phyloP scores from a whole-genome alignment of 768 basidiomycete species.

The Strobilomyces echinocephalus region DNA sequence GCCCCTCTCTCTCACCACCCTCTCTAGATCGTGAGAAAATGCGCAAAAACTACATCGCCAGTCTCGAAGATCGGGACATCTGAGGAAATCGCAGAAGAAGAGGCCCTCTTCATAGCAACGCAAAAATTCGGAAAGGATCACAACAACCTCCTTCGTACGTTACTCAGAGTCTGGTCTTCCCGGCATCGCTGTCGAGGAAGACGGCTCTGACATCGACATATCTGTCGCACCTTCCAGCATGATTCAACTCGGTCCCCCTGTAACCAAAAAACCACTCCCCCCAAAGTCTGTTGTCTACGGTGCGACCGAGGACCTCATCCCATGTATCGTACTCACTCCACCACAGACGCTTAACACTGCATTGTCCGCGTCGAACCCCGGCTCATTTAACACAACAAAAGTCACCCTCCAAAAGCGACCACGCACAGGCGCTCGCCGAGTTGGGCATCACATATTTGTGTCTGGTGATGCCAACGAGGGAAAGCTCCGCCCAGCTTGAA shows the following conservation, averaged over 20 bases:
- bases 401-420: slow-evolving; percentile 68
- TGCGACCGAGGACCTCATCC: slow-evolving; percentile 23
- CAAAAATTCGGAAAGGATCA: slow-evolving; percentile 82
- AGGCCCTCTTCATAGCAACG: slow-evolving; percentile 87
- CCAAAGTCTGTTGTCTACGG: slow-evolving; percentile 59
- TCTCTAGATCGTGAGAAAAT: slow-evolving; percentile 74
- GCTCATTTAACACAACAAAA: slow-evolving; percentile 48
- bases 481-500: slow-evolving; percentile 72
- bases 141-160: slow-evolving; percentile 77
- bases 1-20: background rate
- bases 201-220: slow-evolving; percentile 35
- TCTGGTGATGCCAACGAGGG: slow-evolving; percentile 94
- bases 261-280: slow-evolving; percentile 37
- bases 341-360: slow-evolving; percentile 62
- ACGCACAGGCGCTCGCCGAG: slow-evolving; percentile 67
- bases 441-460: slow-evolving; percentile 66
- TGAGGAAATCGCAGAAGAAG: slow-evolving; percentile 91
- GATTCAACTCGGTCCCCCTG: slow-evolving; percentile 35
- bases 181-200: slow-evolving; percentile 61
- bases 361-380: slow-evolving; percentile 63
- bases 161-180: slow-evolving; percentile 83
- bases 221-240: slow-evolving; percentile 33
- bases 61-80: slow-evolving; percentile 86
- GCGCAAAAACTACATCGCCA: slow-evolving; percentile 82
- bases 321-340: slow-evolving; percentile 10